Evolutionary conservation across 2,329 filamentous ascomycete genomes (phyloP), one percentile per base, ranked within the genome.

Genomic region (Aspergillus uvarum): DNA sequence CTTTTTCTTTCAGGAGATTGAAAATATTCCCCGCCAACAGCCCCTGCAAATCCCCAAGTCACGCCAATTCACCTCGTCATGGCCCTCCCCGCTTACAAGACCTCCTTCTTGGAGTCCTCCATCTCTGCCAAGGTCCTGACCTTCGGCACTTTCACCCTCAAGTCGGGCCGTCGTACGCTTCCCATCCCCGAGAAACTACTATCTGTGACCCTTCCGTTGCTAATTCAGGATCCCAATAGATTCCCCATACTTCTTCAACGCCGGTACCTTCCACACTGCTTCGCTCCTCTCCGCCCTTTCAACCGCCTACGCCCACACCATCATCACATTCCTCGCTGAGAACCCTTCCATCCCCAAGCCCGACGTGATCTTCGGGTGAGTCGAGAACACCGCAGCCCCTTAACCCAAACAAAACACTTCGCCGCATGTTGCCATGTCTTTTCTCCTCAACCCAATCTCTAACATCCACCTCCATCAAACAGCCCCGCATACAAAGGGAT

Each of bases 221-320:
- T 26, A 56, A 53, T 19, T 22, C 10, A 55, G 26, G 26, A 4
- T 48, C n/a, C 6, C 12, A 2, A 22, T 4, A 55, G 74, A 77
- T 70, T 96, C 92, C 12, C 95, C 95, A 47, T 98, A 98, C 84
- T 98, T 98, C 83, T 96, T 98, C 87, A 97, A 96, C 78, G 92
- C 93, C 51, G 92, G 93, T 61, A 87, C 91, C 70, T 96, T 98
- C 79, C 92, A 95, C 82, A 88, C 88, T 55, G 89, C 89, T 22
- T 84, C 88, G 63, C 85, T 96, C 31, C 86, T 96, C 64, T 85
- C 85, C 63, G 87, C 92, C 59, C 90, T 96, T 67, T 86, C 89
- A 55, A 84, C 87, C 47, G 92, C 94, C 60, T 98, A 94, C 77
- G 94, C 75, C n/a, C 76, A 83, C 64, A 77, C 79, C 47, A 79